Percentiles rank a stretch among this genome's conserved stretches.
phyloP scores from a whole-genome alignment of 2,329 filamentous ascomycete genomes.

The Graphium sp. region DNA sequence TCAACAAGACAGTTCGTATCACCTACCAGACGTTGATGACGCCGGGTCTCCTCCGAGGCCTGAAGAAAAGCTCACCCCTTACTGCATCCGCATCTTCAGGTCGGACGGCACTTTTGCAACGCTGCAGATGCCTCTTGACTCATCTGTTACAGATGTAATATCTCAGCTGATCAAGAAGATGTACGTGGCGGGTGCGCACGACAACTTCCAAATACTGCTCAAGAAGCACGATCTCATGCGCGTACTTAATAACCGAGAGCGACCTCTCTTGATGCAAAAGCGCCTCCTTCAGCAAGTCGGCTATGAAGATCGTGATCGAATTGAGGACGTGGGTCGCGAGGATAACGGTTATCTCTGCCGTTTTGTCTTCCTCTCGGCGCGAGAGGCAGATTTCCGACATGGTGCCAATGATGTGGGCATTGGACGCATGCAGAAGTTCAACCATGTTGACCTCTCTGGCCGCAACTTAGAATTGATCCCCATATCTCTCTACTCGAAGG shows the following conservation, averaged over 20 bases:
- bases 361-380: constrained; percentile 84
- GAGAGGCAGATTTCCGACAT: constrained; percentile 61
- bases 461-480: constrained; percentile 89
- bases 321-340: constrained; percentile 88
- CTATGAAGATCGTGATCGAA: constrained; percentile 69
- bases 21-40: constrained; percentile 48
- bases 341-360: constrained; percentile 95
- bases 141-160: constrained; percentile 75
- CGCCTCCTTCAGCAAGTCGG: constrained; percentile 78
- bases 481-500: constrained; percentile 82
- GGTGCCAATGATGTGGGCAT: constrained; percentile 59
- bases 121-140: constrained; percentile 66
- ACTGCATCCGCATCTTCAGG: constrained; percentile 90
- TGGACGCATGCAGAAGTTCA: constrained; percentile 75
- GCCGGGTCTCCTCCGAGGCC: constrained; percentile 42
- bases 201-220: constrained; percentile 92
- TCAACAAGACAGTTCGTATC: constrained; percentile 45
- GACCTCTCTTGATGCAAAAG: constrained; percentile 84
- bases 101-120: constrained; percentile 90
- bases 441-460: constrained; percentile 80
- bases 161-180: constrained; percentile 89
- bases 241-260: constrained; percentile 61
- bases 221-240: constrained; percentile 81
- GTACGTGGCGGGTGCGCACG: constrained; percentile 73
- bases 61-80: constrained; percentile 60